These are phyloP conservation scores for Fermentozyma sake DNA, from an alignment of 1,139 yeast species.

Conservation along the genomic window DNA sequence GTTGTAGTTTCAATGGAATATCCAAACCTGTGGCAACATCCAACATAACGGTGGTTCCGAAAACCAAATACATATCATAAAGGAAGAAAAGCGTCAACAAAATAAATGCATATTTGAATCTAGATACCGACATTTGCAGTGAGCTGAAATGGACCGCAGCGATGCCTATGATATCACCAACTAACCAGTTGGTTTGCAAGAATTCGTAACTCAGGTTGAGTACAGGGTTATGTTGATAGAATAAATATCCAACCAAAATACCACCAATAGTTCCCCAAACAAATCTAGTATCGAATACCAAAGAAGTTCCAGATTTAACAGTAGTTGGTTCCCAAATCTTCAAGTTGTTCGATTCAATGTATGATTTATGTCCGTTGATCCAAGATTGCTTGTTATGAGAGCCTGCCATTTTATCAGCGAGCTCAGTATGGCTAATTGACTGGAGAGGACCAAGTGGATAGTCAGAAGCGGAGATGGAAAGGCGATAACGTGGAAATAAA, in stretches of 20 bases:
- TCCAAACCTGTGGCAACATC: slow-evolving; percentile 55
- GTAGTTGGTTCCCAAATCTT: too few species aligned
- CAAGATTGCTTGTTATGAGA: too few species aligned
- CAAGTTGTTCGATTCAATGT: too few species aligned
- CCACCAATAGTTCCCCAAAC: too few species aligned
- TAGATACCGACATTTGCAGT: slow-evolving; percentile 24
- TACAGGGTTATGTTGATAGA: slow-evolving; percentile 18
- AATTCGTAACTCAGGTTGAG: slow-evolving; percentile 11
- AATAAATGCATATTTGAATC: slow-evolving; percentile 41
- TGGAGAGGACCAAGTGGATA: slow-evolving; percentile 22
- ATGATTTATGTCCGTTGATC: too few species aligned
- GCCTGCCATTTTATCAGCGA: too few species aligned
- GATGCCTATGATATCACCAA: slow-evolving; percentile 29
- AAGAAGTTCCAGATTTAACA: too few species aligned
- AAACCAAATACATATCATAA: slow-evolving; percentile 67
- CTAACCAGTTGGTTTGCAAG: slow-evolving; percentile 21
- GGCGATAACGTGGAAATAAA: slow-evolving; percentile 16
- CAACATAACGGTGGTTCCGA: slow-evolving; percentile 58
- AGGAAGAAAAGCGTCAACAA: slow-evolving; percentile 48
- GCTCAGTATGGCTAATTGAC: too few species aligned
- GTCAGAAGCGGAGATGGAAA: slow-evolving; percentile 15
- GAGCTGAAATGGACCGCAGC: slow-evolving; percentile 35
- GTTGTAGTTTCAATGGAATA: slow-evolving; percentile 51
- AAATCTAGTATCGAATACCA: too few species aligned
- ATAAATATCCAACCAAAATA: slow-evolving; percentile 16